Evolutionary conservation across 2,329 filamentous ascomycete genomes (phyloP), one percentile per base, ranked within the genome.

Genomic region (Grosmannia serpens): DNA sequence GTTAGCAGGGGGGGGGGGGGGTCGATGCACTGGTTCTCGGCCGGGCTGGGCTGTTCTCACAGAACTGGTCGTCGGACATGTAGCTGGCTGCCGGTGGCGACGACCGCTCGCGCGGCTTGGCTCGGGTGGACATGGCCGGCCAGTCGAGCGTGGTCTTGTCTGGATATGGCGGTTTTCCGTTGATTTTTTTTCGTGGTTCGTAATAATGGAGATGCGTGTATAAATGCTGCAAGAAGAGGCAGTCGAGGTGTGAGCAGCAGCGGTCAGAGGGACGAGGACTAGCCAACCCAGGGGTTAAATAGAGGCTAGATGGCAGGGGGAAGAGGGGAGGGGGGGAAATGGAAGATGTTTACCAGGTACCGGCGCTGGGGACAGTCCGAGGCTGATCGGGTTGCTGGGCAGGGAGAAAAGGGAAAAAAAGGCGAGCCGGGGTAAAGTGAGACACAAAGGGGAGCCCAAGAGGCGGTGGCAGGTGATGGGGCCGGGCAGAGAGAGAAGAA

Each of bases 11-110:
- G 38, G 17, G 13, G 4, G 27, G 3, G 11, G 10, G 38, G 41
- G 38, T 52, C 49, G 47, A 3, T 26, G 5, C 11, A 17, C 4
- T 44, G 7, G 24, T 20, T 3, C 13, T 4, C 17, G 17, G 6
- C 2, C 35, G 15, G 35, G 35, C 35, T 17, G 7, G n/a, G 33
- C 57, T 31, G 13, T 59, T 58, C 77, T 67, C 75, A 86, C 84
- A 83, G 66, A 86, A 85, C 69, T 87, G 82, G 56, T 86, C 82
- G 68, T 80, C 84, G 60, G 77, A 77, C 83, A 87, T 86, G 71
- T 85, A 85, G 27, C 77, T 75, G 38, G 82, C 78, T 55, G 82
- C 81, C 57, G 83, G 82, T 60, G 83, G 80, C 64, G 81, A 65
- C 56, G 60, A 61, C 56, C 68, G 68, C 59, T 72, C 70, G 61